A percentile compares a stretch with the other conserved stretches of the same genome.
Conservation (phyloP, 2,329 filamentous ascomycete species). For the Pseudogymnoascus destructans region DNA sequence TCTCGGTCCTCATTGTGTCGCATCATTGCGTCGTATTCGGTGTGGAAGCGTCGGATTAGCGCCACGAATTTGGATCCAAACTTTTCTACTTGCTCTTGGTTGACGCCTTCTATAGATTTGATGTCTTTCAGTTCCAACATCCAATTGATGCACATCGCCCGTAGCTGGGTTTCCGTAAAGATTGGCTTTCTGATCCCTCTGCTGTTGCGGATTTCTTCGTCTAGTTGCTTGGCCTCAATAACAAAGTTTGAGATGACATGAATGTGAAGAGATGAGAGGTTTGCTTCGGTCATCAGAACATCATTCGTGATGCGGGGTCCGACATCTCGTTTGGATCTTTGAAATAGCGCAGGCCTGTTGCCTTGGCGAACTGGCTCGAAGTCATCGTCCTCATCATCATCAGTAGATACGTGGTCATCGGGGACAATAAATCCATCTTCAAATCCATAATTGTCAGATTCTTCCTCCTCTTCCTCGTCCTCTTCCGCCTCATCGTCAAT, state of each 20-base stretch:
- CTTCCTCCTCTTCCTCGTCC: slow-evolving; percentile 22
- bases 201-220: slow-evolving; percentile 47
- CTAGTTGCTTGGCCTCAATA: slow-evolving; percentile 42
- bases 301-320: slow-evolving; percentile 48
- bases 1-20: slow-evolving; percentile 17
- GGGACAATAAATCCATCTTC: slow-evolving; percentile 38
- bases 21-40: slow-evolving; percentile 39
- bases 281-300: slow-evolving; percentile 34
- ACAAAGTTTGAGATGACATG: slow-evolving; percentile 55
- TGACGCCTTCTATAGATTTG: slow-evolving; percentile 48
- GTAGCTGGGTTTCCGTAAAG: slow-evolving; percentile 57
- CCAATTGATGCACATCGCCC: slow-evolving; percentile 60
- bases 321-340: slow-evolving; percentile 32
- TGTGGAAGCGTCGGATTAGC: slow-evolving; percentile 38
- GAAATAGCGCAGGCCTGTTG: slow-evolving; percentile 34
- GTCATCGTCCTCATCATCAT: slow-evolving; percentile 25
- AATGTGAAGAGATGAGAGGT: slow-evolving; percentile 45
- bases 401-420: slow-evolving; percentile 19
- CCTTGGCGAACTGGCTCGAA: slow-evolving; percentile 25
- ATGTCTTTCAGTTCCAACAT: slow-evolving; percentile 50
- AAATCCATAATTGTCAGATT: neutral
- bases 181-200: slow-evolving; percentile 44
- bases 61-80: slow-evolving; percentile 49
- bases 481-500: slow-evolving; percentile 28
- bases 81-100: slow-evolving; percentile 44